Conservation (phyloP, 176 grass and related monocot species). For the Oryza rufipogon region DNA sequence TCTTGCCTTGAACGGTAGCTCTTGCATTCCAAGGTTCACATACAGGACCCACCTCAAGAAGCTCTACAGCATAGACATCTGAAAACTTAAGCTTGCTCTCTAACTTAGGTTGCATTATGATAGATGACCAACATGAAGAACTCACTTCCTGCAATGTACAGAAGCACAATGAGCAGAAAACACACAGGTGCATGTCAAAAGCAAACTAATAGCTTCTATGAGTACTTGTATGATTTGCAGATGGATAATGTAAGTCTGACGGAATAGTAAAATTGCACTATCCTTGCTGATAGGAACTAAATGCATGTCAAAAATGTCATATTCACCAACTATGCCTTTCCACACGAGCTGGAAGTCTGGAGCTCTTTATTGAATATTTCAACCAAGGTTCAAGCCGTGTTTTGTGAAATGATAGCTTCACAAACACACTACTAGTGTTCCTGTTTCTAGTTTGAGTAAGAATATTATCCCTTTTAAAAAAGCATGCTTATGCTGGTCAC, state of each 20-base stretch:
- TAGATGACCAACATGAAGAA: slow-evolving; percentile 58
- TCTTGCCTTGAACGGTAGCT: slow-evolving; percentile 47
- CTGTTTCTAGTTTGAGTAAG: slow-evolving; percentile 11
- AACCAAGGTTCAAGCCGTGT: not conserved
- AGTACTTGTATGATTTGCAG: slow-evolving; percentile 19
- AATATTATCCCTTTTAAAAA: not conserved
- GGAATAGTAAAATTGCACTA: not conserved
- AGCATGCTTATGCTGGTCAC: slow-evolving; percentile 7
- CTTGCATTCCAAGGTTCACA: slow-evolving; percentile 53
- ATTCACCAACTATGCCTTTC: not conserved
- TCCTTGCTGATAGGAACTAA: slow-evolving; percentile 6
- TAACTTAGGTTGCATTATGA: slow-evolving; percentile 50
- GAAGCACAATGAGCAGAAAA: not conserved
- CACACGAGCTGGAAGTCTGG: not conserved
- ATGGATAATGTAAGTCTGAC: slow-evolving; percentile 14
- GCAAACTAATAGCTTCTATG: not conserved
- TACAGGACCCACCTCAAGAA: slow-evolving; percentile 60
- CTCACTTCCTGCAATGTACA: slow-evolving; percentile 48
- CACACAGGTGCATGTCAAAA: not conserved
- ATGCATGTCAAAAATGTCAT: slow-evolving; percentile 27
- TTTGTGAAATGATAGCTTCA: not conserved
- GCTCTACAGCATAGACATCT: slow-evolving; percentile 85
- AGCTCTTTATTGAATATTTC: not conserved
- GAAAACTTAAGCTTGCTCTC: slow-evolving; percentile 60
- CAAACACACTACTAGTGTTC: not conserved